Base-by-base conservation (phyloP, 148 eudicot genomes). In the Gaultheria prostrata region DNA sequence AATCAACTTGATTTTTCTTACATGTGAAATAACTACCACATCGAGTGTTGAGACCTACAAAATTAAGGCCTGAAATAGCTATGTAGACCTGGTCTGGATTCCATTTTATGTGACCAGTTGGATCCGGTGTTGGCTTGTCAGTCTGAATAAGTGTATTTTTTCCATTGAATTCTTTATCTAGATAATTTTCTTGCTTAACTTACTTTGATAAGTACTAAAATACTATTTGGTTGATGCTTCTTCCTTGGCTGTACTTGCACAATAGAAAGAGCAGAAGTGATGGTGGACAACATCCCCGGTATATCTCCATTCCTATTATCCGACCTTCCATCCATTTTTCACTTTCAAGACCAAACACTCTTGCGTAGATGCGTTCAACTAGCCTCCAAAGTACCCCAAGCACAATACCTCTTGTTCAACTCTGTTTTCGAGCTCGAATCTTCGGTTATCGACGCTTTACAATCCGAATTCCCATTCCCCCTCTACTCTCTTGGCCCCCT, bases 341-440 rank as follows among this genome's bases (percentile, higher is more conserved):
- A 75, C 80, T 12, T 21, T 21, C 21, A 82, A 48, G 45, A 73
- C 50, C 71, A 80, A 61, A 33, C 77, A 46, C 77, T 76, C 80
- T n/a, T 82, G 6, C 51, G 71, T 21, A 59, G 13, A 21, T 33
- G 28, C 79, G 28, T 46, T 8, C 6, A 74, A 24, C 3, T 35
- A 0, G 43, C 78, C 35, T 46, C 85, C 33, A 56, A 61, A 17
- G 43, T 63, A 50, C 24, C 65, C 45, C 83, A 88, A 69, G 86
- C 90, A 5, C 78, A 81, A 80, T 89, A 48, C 43, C 86, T 88
- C 76, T 59, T 90, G 69, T 72, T 90, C 78, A 50, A 80, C 46
- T 85, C 92, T 35, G 43, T 90, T 8, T 51, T 50, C 28, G 89
- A 88, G 79, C 89, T 90, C 43, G 90, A 90, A 85, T n/a, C 84